Conservation (phyloP, 2,329 filamentous ascomycete species). For the Aspergillus calidoustus region DNA sequence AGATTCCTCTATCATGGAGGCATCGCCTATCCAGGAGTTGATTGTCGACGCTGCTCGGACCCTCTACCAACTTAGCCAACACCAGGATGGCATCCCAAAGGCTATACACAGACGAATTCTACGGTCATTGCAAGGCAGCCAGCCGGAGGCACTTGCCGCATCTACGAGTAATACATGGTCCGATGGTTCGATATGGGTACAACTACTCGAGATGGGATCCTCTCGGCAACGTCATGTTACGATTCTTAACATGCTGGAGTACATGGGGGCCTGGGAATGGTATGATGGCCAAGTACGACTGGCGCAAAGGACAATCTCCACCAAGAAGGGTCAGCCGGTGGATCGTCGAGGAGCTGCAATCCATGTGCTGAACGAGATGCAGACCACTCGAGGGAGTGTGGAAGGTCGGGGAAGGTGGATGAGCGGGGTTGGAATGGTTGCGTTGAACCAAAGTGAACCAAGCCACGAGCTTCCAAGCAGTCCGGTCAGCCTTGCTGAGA, state of each 20-base stretch:
- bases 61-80: constrained; percentile 10
- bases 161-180: constrained; percentile 17
- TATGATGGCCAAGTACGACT: too few species aligned
- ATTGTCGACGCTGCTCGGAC: too few species aligned
- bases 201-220: constrained; percentile 15
- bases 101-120: constrained; percentile 11
- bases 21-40: too few species aligned
- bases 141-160: constrained; percentile 1
- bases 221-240: too few species aligned
- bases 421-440: constrained; percentile 5
- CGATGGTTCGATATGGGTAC: constrained; percentile 23
- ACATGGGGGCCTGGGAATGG: too few species aligned
- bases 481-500: neutral
- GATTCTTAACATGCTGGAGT: too few species aligned
- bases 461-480: neutral
- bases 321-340: constrained; percentile 17
- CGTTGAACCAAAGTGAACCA: neutral
- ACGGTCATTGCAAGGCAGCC: constrained; percentile 1
- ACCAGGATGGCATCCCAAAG: too few species aligned
- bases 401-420: constrained; percentile 12
- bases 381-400: constrained; percentile 7
- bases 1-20: too few species aligned
- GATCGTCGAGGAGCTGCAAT: constrained; percentile 5
- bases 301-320: constrained; percentile 16
- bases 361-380: constrained; percentile 15